Evolutionary conservation across 1,284 basidiomycete species (phyloP).

Genomic region (Flammula alnicola): DNA sequence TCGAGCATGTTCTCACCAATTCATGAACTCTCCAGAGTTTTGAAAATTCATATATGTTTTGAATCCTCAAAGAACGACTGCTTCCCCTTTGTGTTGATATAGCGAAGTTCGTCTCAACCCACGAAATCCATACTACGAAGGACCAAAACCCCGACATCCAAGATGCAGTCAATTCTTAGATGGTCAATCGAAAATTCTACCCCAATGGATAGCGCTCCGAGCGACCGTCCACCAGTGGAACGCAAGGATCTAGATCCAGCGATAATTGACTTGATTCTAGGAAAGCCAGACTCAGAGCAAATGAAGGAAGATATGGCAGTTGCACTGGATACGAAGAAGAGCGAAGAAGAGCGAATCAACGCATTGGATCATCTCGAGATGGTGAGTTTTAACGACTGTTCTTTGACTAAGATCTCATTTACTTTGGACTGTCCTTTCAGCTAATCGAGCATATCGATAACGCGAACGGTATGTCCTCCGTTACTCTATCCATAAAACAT

Average conservation of each 20-base stretch:
- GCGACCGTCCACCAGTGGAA: conserved; percentile 37
- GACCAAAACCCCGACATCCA: not conserved
- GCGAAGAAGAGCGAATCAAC: conserved; percentile 70
- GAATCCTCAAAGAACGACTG: not conserved
- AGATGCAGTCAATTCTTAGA: conserved; percentile 72
- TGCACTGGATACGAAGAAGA: conserved; percentile 66
- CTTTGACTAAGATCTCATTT: not conserved
- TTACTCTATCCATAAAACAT: too few species aligned
- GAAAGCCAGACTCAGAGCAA: conserved; percentile 80
- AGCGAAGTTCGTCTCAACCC: not conserved
- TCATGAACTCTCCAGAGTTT: conserved; percentile 24
- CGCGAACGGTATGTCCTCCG: conserved; percentile 84
- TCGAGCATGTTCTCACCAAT: conserved; percentile 31
- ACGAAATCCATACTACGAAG: conserved; percentile 2
- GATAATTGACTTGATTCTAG: conserved; percentile 86
- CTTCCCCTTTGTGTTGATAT: conserved; percentile 5
- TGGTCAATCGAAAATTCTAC: conserved; percentile 76
- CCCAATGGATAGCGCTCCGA: conserved; percentile 32
- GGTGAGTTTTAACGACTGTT: conserved; percentile 52
- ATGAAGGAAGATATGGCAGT: conserved; percentile 88
- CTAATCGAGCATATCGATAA: conserved; percentile 95
- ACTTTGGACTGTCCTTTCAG: conserved; percentile 41
- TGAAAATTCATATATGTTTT: conserved; percentile 19
- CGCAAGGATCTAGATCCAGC: conserved; percentile 70
- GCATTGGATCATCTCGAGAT: conserved; percentile 97